phyloP scores from a whole-genome alignment of 2,329 filamentous ascomycete species.

The Didymella pomorum region DNA sequence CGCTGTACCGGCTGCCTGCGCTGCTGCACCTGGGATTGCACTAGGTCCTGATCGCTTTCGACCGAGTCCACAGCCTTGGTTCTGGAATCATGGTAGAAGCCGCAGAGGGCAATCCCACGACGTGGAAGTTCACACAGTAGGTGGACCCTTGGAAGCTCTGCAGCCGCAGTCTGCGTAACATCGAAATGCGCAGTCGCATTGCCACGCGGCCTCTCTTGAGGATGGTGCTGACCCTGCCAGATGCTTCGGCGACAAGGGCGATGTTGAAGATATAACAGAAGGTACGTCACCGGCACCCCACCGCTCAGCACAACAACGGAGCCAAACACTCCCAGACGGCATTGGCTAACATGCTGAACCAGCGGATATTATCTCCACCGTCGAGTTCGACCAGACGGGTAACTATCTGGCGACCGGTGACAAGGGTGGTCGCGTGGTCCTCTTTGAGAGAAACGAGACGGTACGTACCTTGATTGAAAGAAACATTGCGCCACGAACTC shows the following conservation, averaged over 20 bases:
- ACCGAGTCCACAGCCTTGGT: constrained; percentile 28
- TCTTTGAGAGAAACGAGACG: constrained; percentile 95
- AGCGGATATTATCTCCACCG: constrained; percentile 92
- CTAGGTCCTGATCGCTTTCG: constrained; percentile 26
- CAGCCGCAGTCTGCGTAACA: neutral
- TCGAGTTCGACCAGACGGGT: constrained; percentile 89
- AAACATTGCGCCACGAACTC: neutral
- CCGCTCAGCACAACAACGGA: constrained; percentile 1
- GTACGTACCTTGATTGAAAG: constrained; percentile 61
- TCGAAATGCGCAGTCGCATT: constrained; percentile 5
- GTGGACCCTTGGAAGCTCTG: constrained; percentile 44
- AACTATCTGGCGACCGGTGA: constrained; percentile 92
- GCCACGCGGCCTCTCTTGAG: constrained; percentile 2
- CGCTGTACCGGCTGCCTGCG: constrained; percentile 20
- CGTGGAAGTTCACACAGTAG: constrained; percentile 99
- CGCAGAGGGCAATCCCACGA: constrained; percentile 90
- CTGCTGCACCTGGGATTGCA: constrained; percentile 17
- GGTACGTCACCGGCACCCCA: constrained; percentile 60
- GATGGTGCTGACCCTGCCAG: constrained; percentile 59
- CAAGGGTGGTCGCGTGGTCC: constrained; percentile 83
- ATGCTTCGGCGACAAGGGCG: constrained; percentile 99
- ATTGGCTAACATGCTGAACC: constrained; percentile 23
- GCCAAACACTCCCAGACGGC: constrained; percentile 8
- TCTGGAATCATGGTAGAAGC: constrained; percentile 87
- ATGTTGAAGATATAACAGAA: constrained; percentile 99